Base-by-base conservation (phyloP, 805 yeast species). In the Isabelozyma pseudorhagii region DNA sequence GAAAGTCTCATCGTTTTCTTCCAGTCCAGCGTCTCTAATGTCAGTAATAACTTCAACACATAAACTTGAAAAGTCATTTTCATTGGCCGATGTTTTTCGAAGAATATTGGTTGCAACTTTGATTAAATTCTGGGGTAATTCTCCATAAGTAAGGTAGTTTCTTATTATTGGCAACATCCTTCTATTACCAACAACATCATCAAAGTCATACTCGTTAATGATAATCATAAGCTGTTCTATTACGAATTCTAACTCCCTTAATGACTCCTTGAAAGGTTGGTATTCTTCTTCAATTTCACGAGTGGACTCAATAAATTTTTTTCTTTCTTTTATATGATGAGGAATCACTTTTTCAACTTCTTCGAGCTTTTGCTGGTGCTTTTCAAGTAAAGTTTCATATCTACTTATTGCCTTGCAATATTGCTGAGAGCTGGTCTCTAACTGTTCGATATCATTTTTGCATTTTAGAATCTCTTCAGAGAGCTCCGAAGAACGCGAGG, bases 151-250 rank as follows among this genome's bases (percentile, higher is more conserved):
- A 50, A 87, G 69, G n/a, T 84, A 72, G 18, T 81, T 72, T 52
- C 77, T 63, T 21, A 72, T 63, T 9, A 71, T 63, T 36, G 72
- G 74, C 39, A 87, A 68, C 81, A 90, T 82, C 42, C 83, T 82
- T 63, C 96, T 79, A 61, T 97, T 80, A 17, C 97, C 97, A 44
- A 87, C 80, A 65, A 92, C 97, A 70, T 94, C 97, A 57, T 90
- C 85, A 60, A 82, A 90, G 64, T 94, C 98, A 61, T 86, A 87
- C 38, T 81, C 80, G 28, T 79, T 78, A 0, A 92, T 85, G 27
- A 89, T 79, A 8, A 72, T 66, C 38, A 93, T 63, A 17, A 93
- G 65, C 64, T 94, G 97, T 50, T 83, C 82, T 40, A 91, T 77
- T 44, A 91, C 81, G 61, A 84, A 91, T 54, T 87, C 92, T 28